Base-by-base conservation (phyloP, 306 rosid species). In the Cicer arietinum region DNA sequence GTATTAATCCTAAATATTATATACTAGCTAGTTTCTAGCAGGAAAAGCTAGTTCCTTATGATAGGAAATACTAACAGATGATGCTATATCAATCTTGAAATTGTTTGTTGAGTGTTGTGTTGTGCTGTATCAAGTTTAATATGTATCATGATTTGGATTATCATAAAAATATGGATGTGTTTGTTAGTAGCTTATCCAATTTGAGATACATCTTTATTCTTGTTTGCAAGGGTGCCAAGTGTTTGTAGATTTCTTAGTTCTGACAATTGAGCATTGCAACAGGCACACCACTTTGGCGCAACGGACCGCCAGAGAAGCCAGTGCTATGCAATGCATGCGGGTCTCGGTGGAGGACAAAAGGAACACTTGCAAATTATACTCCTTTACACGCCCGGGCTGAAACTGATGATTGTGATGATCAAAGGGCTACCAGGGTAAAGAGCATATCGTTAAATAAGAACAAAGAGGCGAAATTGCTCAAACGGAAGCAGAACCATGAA, bases 271-370 rank as follows among this genome's bases (percentile, higher is more conserved):
- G 66, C 52, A 76, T 77, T 82, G 86, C 70, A 76, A 86, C 86
- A 95, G 99, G 93, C 91, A 95, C 99, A 67, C 99, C 99, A 39
- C 96, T 95, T 71, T 95, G 99, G 99, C 97, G 99, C 73, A 95
- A 95, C 53, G 99, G 99, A 13, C 99, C 99, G 67, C 96, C 97
- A 1, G 98, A 95, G 78, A 95, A 95, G 90, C 98, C 98, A 62
- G 91, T 95, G 47, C 85, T 95, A 78, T 95, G 99, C 91, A 95
- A 95, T 87, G 99, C 99, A 14, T 95, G 99, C 62, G 99, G 99
- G 11, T 95, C 99, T 74, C 97, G 99, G 57, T 95, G 99, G 99
- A 95, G 99, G 87, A 95, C 99, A 9, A 95, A 95, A 86, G 99
- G 99, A 84, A 90, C 99, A 13, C 99, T 95, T 37, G 91, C 89